Base-by-base conservation (phyloP, 805 yeast species). In the Candida ovalis region DNA sequence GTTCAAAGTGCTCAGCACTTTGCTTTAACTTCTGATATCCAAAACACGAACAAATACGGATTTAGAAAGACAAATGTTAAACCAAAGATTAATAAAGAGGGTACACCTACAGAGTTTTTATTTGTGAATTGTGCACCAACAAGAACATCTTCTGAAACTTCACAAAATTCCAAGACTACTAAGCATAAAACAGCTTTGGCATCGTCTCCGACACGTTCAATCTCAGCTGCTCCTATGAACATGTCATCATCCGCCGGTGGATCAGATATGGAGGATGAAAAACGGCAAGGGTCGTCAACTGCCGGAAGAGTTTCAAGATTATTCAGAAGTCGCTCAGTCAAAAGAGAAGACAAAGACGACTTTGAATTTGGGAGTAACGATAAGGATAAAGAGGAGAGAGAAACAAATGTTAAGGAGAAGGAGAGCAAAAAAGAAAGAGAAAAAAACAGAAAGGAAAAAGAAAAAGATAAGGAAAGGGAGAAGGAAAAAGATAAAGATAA, bases 111-210 rank as follows among this genome's bases (percentile, higher is more conserved):
- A 25, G 67, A 64, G 47, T 68, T 66, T 46, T 49, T 64, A 22
- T 68, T 67, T 55, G 70, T 67, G 19, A 68, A 68, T 39, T 59
- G 63, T 46, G 58, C 59, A 1, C 62, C 64, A 17, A 46, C 57
- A 15, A 22, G 40, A 23, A 4, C 37, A 7, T 32, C 38, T 17
- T 13, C 12, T 15, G 40, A 19, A 6, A 5, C 22, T 35, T 21
- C 38, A 5, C 22, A n/a, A 24, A 24, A 6, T 13, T 10, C 10
- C 30, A 39, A 9, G 28, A 24, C 17, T 9, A 23, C 18, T 9
- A 40, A 28, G 37, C n/a, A 19, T 7, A 30, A 28, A 39, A 13
- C 18, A 39, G 28, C 27, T 24, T 24, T n/a, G 18, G 22, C 28
- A 1, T 37, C 24, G 21, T 12, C 33, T 27, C 33, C 21, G 15